These are phyloP conservation scores for Turritis glabra DNA, from an alignment of 345 rosid genomes.

Conservation along the genomic window DNA sequence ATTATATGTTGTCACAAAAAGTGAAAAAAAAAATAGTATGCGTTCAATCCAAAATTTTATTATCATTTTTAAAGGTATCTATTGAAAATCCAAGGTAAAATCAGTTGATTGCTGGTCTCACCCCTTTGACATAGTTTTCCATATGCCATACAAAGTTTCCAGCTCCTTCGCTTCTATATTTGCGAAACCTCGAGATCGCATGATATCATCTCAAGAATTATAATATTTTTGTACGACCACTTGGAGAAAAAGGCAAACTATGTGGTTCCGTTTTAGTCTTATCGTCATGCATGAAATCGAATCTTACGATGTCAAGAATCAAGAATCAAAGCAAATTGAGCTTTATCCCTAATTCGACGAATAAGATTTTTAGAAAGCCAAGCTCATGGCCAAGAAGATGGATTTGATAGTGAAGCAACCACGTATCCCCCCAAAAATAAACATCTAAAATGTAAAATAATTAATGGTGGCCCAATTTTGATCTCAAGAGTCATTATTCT, in stretches of 20 bases:
- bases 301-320: conserved; percentile 23
- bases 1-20: too few relatives aligned
- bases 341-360: conserved; percentile 14
- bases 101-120: not conserved
- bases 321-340: conserved; percentile 11
- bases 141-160: not conserved
- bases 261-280: conserved; percentile 15
- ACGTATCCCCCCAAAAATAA: not conserved
- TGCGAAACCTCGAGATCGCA: conserved; percentile 25
- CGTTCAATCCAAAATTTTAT: too few relatives aligned
- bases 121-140: not conserved
- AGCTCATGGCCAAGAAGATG: conserved; percentile 22
- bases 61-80: too few relatives aligned
- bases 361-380: conserved; percentile 8
- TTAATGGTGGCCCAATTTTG: conserved; percentile 6
- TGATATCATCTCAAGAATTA: not conserved
- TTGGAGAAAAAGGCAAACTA: not conserved
- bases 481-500: conserved; percentile 33
- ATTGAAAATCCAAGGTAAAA: too few relatives aligned
- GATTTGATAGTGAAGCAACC: conserved; percentile 16
- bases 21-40: too few relatives aligned
- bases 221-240: conserved; percentile 15
- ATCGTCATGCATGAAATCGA: conserved; percentile 27
- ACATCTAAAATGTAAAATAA: too few relatives aligned
- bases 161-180: not conserved